Conservation (phyloP, 2,329 filamentous ascomycete genomes). For the Biscogniauxia marginata region DNA sequence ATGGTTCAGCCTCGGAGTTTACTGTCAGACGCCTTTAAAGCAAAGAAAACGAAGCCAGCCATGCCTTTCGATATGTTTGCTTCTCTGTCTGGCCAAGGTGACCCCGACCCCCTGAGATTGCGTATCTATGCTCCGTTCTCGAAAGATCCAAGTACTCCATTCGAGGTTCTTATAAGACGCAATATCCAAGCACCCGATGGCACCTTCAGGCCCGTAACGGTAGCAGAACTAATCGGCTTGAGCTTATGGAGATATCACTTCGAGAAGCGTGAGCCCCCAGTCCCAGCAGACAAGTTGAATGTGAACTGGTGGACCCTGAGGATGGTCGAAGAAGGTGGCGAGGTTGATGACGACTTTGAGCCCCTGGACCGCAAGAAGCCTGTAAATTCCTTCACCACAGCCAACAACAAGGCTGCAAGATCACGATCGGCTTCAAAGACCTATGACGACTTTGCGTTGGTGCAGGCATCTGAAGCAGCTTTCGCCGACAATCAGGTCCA, state of each 20-base stretch:
- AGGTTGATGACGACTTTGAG: constrained; percentile 83
- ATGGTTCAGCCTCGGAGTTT: constrained; percentile 68
- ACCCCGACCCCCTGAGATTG: constrained; percentile 71
- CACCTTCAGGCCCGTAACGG: constrained; percentile 62
- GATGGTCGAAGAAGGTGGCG: constrained; percentile 81
- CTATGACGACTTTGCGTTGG: constrained; percentile 80
- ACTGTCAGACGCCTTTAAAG: constrained; percentile 69
- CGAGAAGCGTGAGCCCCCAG: constrained; percentile 67
- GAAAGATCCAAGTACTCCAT: constrained; percentile 60
- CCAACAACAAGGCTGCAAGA: constrained; percentile 67
- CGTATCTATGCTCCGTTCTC: constrained; percentile 77
- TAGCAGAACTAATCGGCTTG: constrained; percentile 79
- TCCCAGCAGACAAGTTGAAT: constrained; percentile 66
- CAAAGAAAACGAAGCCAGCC: constrained; percentile 65
- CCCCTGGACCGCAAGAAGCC: constrained; percentile 72
- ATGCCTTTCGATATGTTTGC: constrained; percentile 78
- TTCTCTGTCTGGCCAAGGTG: constrained; percentile 73
- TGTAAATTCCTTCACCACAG: constrained; percentile 76
- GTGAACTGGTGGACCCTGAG: constrained; percentile 81
- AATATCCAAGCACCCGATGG: constrained; percentile 67
- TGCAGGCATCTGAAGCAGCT: constrained; percentile 67
- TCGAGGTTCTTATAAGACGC: constrained; percentile 70
- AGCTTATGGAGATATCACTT: constrained; percentile 76
- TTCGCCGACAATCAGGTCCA: constrained; percentile 66
- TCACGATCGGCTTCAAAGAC: constrained; percentile 70